Percentiles rank a stretch among this genome's conserved stretches.
Conservation (phyloP, 2,329 filamentous ascomycete genomes). For the Claviceps pusilla region DNA sequence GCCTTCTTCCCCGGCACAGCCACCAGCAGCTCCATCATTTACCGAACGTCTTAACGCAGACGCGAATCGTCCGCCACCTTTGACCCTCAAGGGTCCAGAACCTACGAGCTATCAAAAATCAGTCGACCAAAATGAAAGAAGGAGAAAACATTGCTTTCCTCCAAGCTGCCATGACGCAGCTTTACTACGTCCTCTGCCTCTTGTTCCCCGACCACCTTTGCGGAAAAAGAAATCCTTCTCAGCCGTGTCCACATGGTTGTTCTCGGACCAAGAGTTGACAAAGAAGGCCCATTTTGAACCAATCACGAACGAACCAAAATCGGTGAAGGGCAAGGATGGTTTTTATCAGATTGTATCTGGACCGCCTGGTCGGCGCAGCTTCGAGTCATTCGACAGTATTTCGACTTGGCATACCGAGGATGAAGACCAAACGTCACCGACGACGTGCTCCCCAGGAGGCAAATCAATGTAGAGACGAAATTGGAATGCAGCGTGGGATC, state of each 20-base stretch:
- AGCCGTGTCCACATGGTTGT: conserved; percentile 45
- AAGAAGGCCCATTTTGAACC: conserved; percentile 31
- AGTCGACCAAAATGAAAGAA: neutral
- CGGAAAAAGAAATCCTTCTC: conserved; percentile 55
- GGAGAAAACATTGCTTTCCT: neutral
- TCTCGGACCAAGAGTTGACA: conserved; percentile 25
- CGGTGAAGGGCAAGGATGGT: conserved; percentile 35
- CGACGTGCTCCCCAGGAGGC: conserved; percentile 34
- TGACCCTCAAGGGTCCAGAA: conserved; percentile 19
- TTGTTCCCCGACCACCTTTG: conserved; percentile 43
- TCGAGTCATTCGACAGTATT: conserved; percentile 31
- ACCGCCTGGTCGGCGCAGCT: conserved; percentile 21
- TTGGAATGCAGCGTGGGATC: conserved; percentile 25
- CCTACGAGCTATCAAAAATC: conserved; percentile 14
- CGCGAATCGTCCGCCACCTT: conserved; percentile 20
- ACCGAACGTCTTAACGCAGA: conserved; percentile 38
- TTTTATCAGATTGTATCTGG: conserved; percentile 43
- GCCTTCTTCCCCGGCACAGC: conserved; percentile 42
- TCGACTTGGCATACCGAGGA: conserved; percentile 36
- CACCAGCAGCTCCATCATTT: conserved; percentile 42
- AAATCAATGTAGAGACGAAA: conserved; percentile 23
- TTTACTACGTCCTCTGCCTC: conserved; percentile 40
- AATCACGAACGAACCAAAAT: conserved; percentile 39
- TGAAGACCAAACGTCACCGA: conserved; percentile 29
- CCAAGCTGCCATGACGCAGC: conserved; percentile 16